A percentile compares a stretch with the other conserved stretches of the same genome.
phyloP scores from a whole-genome alignment of 2,329 filamentous ascomycete genomes.

The Alternaria panax region DNA sequence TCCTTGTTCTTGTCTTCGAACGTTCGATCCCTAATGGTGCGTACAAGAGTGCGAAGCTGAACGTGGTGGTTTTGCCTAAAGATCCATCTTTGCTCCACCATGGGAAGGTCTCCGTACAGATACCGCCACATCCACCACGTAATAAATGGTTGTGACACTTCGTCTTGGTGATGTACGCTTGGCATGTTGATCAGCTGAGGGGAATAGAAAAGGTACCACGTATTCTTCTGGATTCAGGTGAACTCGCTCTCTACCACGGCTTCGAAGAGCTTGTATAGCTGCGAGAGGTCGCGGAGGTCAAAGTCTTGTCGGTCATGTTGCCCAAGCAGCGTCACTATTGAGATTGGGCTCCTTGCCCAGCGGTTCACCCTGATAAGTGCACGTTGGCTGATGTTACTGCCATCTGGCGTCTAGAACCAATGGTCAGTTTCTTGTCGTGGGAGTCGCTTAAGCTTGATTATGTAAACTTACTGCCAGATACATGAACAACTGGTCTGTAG shows the following conservation, averaged over 20 bases:
- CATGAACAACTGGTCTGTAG: background rate
- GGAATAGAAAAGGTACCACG: background rate
- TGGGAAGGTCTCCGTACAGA: background rate
- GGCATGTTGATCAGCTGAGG: background rate
- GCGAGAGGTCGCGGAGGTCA: background rate
- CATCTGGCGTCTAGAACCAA: background rate
- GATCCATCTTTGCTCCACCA: background rate
- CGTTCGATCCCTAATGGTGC: background rate
- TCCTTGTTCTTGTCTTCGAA: background rate
- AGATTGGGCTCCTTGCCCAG: no score
- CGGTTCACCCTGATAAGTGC: background rate
- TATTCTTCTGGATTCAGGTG: background rate
- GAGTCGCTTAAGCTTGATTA: accelerated
- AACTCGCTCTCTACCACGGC: slow-evolving; percentile 1
- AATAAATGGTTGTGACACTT: background rate
- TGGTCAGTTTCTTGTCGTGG: background rate
- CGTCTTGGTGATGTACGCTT: background rate
- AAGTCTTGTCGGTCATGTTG: background rate
- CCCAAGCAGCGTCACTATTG: background rate
- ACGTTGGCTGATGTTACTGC: background rate
- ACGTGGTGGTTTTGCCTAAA: background rate
- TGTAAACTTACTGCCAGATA: background rate
- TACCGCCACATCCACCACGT: background rate
- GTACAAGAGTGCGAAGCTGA: background rate
- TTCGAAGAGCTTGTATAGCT: background rate